phyloP scores from a whole-genome alignment of 345 rosid species.

The Boechera stricta region DNA sequence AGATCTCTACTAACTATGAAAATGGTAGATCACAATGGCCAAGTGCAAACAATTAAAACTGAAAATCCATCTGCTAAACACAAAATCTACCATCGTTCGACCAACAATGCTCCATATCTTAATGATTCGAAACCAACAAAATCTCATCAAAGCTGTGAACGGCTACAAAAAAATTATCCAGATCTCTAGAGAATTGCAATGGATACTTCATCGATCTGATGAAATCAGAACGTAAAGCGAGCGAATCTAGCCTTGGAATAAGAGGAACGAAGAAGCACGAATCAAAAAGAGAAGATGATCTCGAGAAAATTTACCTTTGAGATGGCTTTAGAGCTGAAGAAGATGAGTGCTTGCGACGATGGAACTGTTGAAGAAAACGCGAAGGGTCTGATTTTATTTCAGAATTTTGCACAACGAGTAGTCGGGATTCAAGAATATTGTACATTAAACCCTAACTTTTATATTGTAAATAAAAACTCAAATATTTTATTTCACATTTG shows the following conservation, averaged over 20 bases:
- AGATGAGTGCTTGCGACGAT: slow-evolving; percentile 18
- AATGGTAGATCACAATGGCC: neutral
- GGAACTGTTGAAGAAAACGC: slow-evolving; percentile 19
- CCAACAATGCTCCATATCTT: neutral
- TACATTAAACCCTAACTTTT: neutral
- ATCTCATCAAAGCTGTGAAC: slow-evolving; percentile 13
- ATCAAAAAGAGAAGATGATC: slow-evolving; percentile 1
- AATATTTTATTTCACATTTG: too few relatives aligned
- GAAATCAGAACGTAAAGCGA: slow-evolving; percentile 1
- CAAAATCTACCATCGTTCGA: neutral
- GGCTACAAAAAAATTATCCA: neutral
- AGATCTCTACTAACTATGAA: slow-evolving; percentile 10
- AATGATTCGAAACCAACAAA: neutral
- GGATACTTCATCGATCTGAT: slow-evolving; percentile 16
- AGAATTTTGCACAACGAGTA: neutral
- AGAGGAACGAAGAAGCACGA: neutral
- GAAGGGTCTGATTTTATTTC: neutral
- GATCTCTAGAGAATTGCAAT: slow-evolving; percentile 22
- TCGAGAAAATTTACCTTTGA: slow-evolving; percentile 10
- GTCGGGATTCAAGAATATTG: neutral
- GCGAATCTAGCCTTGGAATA: neutral
- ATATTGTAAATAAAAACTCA: too few relatives aligned
- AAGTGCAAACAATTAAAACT: neutral
- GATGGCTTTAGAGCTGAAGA: slow-evolving; percentile 17
- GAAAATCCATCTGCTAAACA: neutral